Evolutionary conservation across 2,329 filamentous ascomycete genomes (phyloP).

Genomic region (Exophiala sideris): DNA sequence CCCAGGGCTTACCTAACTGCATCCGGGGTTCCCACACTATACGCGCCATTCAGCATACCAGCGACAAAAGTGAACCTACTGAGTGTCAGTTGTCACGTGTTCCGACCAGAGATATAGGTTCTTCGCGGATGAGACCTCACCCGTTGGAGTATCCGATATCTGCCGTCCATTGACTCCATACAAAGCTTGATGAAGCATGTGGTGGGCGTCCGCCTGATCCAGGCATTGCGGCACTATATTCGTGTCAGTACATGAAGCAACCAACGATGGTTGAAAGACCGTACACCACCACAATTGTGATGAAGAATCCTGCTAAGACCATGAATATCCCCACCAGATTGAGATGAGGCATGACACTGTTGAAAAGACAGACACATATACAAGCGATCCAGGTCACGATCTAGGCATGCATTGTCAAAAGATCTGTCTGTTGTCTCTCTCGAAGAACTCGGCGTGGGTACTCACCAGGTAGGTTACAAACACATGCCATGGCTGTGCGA

Average conservation of each 20-base stretch:
- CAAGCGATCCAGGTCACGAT: conserved; percentile 24
- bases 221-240: conserved; percentile 18
- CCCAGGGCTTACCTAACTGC: conserved; percentile 57
- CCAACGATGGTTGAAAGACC: background rate
- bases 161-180: conserved; percentile 57
- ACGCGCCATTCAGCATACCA: conserved; percentile 68
- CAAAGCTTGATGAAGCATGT: conserved; percentile 50
- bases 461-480: conserved; percentile 56
- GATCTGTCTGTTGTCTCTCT: background rate
- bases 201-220: conserved; percentile 14
- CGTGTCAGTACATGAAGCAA: background rate
- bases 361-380: conserved; percentile 39
- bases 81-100: background rate
- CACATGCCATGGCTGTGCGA: conserved; percentile 54
- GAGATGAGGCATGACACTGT: conserved; percentile 37
- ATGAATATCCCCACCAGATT: conserved; percentile 47
- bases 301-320: conserved; percentile 43
- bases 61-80: conserved; percentile 57
- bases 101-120: background rate
- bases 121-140: conserved; percentile 51
- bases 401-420: conserved; percentile 10
- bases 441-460: background rate
- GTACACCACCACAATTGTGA: conserved; percentile 44
- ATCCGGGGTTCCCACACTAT: conserved; percentile 64
- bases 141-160: conserved; percentile 46